phyloP scores from a whole-genome alignment of 2,329 filamentous ascomycete genomes.

The Rutstroemia sydowiana region DNA sequence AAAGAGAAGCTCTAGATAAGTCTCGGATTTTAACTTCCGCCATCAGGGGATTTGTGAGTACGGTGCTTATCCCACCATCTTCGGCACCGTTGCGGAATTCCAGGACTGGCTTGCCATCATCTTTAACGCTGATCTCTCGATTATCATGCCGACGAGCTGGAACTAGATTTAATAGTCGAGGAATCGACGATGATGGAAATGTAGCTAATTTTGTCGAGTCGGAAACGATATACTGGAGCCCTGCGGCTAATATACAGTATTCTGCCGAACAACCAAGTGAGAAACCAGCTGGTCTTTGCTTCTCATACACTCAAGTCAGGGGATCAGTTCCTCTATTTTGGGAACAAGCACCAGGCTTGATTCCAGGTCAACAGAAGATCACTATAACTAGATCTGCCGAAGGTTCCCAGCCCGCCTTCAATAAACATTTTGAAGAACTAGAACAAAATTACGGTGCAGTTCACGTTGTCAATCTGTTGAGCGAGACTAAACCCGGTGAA shows the following conservation, averaged over 20 bases:
- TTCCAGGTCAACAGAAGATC: slow-evolving; percentile 81
- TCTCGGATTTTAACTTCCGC: slow-evolving; percentile 88
- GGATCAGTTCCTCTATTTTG: slow-evolving; percentile 95
- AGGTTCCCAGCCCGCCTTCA: slow-evolving; percentile 68
- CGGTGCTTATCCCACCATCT: slow-evolving; percentile 73
- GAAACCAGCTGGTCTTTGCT: slow-evolving; percentile 73
- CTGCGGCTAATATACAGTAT: slow-evolving; percentile 68
- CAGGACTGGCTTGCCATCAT: slow-evolving; percentile 68
- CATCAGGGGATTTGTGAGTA: slow-evolving; percentile 86
- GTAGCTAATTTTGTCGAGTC: slow-evolving; percentile 99
- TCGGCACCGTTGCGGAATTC: slow-evolving; percentile 61
- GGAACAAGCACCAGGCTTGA: slow-evolving; percentile 91
- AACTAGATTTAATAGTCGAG: slow-evolving; percentile 90
- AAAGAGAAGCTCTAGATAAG: slow-evolving; percentile 72
- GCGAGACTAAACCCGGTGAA: slow-evolving; percentile 91
- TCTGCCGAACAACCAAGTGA: slow-evolving; percentile 54
- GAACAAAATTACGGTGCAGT: slow-evolving; percentile 92
- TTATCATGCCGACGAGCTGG: slow-evolving; percentile 83
- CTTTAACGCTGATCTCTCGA: slow-evolving; percentile 84
- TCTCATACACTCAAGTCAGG: slow-evolving; percentile 93
- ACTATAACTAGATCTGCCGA: slow-evolving; percentile 83
- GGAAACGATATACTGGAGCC: slow-evolving; percentile 80
- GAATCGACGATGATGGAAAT: slow-evolving; percentile 85
- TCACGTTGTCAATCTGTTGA: slow-evolving; percentile 94
- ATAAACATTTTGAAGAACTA: slow-evolving; percentile 87